Evolutionary conservation across 768 basidiomycete species (phyloP).

Genomic region (Leccinum disarticulatum): DNA sequence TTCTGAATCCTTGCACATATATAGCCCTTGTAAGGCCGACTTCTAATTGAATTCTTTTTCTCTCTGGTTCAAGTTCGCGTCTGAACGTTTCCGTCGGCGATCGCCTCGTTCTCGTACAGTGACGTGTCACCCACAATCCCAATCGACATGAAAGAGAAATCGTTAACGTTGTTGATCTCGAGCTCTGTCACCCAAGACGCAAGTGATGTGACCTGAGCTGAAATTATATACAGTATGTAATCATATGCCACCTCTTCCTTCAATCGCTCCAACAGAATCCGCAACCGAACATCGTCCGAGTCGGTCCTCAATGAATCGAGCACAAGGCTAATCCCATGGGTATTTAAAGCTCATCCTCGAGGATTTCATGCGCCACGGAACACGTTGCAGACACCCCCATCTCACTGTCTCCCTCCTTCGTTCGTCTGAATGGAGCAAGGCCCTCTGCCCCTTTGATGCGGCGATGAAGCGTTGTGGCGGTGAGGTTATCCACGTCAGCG

Average conservation of each 20-base stretch:
- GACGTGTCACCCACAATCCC: too few relatives aligned
- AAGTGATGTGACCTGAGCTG: too few relatives aligned
- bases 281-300: background rate
- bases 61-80: too few relatives aligned
- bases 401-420: background rate
- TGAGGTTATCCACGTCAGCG: constrained; percentile 83
- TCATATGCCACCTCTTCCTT: too few relatives aligned
- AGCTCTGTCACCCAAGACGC: too few relatives aligned
- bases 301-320: background rate
- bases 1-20: too few relatives aligned
- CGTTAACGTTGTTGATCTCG: too few relatives aligned
- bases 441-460: constrained; percentile 67
- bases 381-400: background rate
- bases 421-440: background rate
- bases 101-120: too few relatives aligned
- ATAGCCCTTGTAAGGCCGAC: background rate
- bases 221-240: too few relatives aligned
- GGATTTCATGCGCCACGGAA: background rate
- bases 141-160: too few relatives aligned
- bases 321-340: background rate
- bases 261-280: too few relatives aligned
- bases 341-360: background rate
- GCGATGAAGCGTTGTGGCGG: constrained; percentile 99
- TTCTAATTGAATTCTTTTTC: background rate
- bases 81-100: too few relatives aligned